phyloP scores from a whole-genome alignment of 106 monocot species.

The Dendrobium officinale region DNA sequence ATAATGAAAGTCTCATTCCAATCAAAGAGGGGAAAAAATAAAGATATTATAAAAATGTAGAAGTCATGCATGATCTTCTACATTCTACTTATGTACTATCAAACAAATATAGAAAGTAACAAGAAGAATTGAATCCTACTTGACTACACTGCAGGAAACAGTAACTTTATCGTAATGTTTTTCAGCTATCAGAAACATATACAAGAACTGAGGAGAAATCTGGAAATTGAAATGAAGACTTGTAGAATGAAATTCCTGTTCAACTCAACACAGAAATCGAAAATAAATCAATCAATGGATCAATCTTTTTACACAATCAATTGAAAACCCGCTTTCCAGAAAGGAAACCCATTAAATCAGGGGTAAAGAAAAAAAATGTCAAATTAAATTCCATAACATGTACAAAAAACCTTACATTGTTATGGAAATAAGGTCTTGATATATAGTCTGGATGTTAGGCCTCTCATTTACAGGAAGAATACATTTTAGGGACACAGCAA shows the following conservation, averaged over 20 bases:
- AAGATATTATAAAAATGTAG: no score
- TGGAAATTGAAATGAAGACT: neutral
- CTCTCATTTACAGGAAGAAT: constrained; percentile 84
- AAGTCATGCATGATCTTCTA: no score
- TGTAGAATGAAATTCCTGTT: neutral
- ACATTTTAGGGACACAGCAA: constrained; percentile 69
- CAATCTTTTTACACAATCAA: constrained; percentile 46
- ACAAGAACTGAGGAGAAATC: neutral
- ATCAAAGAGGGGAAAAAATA: no score
- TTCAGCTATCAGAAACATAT: neutral
- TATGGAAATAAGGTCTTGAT: constrained; percentile 70
- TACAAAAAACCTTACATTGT: constrained; percentile 40
- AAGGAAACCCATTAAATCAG: constrained; percentile 9
- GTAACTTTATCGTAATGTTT: no score
- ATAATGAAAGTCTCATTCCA: no score
- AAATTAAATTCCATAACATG: constrained; percentile 16
- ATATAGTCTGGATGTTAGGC: constrained; percentile 80
- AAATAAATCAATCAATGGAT: constrained; percentile 51
- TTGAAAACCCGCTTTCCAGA: constrained; percentile 27
- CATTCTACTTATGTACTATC: no score
- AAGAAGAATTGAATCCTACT: no score
- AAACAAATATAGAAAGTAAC: no score
- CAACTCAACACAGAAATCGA: neutral
- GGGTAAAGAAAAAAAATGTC: constrained; percentile 3
- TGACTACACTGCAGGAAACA: no score